These are phyloP conservation scores for Neonectria sp. DNA, from an alignment of 2,329 filamentous ascomycete genomes.

Conservation along the genomic window DNA sequence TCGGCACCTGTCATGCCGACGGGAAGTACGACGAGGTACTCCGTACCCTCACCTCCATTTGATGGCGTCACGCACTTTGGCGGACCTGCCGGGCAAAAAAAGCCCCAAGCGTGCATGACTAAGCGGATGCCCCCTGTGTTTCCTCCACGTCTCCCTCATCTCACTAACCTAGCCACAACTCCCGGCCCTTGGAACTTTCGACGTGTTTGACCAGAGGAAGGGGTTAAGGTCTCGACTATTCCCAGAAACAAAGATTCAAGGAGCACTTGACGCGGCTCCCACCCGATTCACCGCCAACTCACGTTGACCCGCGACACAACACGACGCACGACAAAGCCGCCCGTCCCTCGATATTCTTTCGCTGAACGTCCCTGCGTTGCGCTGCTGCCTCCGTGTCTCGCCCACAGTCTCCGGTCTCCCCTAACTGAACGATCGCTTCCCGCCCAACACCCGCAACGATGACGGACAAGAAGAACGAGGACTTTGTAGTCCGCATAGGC, in stretches of 20 bases:
- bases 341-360: background rate
- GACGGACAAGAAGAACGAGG: slow-evolving; percentile 92
- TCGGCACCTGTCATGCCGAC: background rate
- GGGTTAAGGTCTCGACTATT: slow-evolving; percentile 11
- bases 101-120: slow-evolving; percentile 24
- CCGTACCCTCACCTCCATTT: background rate
- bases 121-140: slow-evolving; percentile 17
- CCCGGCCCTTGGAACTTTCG: slow-evolving; percentile 15
- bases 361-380: background rate
- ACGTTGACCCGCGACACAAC: background rate
- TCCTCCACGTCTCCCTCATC: slow-evolving; percentile 34
- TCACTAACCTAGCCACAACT: background rate
- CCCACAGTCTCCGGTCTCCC: slow-evolving; percentile 23
- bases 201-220: slow-evolving; percentile 15
- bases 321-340: background rate
- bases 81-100: background rate
- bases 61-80: slow-evolving; percentile 4
- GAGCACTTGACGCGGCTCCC: background rate
- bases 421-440: slow-evolving; percentile 48
- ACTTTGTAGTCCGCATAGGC: slow-evolving; percentile 80
- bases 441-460: slow-evolving; percentile 61
- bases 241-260: background rate
- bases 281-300: background rate
- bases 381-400: slow-evolving; percentile 11
- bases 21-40: background rate